Base-by-base conservation (phyloP, 2,329 filamentous ascomycete species). In the Trichoderma guizhouense region DNA sequence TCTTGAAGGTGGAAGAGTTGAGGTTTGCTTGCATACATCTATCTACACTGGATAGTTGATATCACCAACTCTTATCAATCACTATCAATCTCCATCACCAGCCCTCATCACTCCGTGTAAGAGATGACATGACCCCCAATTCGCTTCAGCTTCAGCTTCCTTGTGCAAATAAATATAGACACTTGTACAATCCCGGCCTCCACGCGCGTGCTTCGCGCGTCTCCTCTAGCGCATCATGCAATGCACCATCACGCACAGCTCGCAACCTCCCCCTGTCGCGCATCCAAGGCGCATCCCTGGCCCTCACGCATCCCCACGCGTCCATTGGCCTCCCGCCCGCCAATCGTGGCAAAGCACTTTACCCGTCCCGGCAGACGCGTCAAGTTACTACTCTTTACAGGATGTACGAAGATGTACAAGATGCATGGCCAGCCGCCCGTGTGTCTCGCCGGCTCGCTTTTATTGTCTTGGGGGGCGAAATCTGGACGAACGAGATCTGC, bases 271-370 rank as follows among this genome's bases (percentile, higher is more conserved):
- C 62, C 62, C 15, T 55, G 57, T 51, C 66, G 28, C 66, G 66
- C 66, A 53, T 61, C 66, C 60, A 7, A 21, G 66, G 66, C 66
- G 65, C 53, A 58, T 68, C 65, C 65, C 26, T 58, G 51, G 53
- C 51, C 9, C 26, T 26, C 58, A 58, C 69, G 69, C 58, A 64
- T 71, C 69, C 61, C 69, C 61, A 71, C 69, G 69, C 69, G 69
- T 65, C 61, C 11, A 65, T 71, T 65, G 69, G 69, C 26, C 15
- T 60, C 12, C 32, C 18, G 47, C 30, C 24, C 51, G 34, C 69
- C 60, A 71, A 57, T 64, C 51, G 34, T 57, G 57, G 65, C 61
- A 51, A 51, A 51, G 51, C 64, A 51, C 43, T 51, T 51, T 51
- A 51, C 43, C 43, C 43, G 43, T 51, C 51, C 18, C 36, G 34